phyloP scores from a whole-genome alignment of 192 early-diverging fungal species.

The Ambispora gerdemannii region DNA sequence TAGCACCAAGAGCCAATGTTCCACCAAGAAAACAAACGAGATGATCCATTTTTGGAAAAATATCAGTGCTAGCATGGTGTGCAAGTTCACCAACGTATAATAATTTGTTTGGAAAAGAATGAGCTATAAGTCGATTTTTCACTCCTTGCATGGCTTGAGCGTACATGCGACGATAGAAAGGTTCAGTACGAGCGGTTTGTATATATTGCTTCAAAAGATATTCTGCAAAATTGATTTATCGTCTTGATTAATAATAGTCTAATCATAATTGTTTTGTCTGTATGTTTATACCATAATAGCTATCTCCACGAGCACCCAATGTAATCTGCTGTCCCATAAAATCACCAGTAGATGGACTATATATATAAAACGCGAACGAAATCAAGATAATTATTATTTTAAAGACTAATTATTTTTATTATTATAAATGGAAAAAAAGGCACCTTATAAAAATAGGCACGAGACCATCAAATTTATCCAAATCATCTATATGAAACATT shows the following conservation, averaged over 20 bases:
- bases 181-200: constrained; percentile 59
- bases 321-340: constrained; percentile 61
- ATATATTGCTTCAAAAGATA: constrained; percentile 90
- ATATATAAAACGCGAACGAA: too few species aligned
- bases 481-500: constrained; percentile 44
- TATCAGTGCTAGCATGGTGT: constrained; percentile 14
- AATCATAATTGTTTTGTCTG: too few species aligned
- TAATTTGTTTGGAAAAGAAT: constrained; percentile 54
- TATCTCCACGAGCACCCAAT: constrained; percentile 80
- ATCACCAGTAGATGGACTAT: constrained; percentile 51
- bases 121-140: constrained; percentile 58
- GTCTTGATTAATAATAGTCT: neutral
- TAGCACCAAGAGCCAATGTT: constrained; percentile 73
- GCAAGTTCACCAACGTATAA: constrained; percentile 67
- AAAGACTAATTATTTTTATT: too few species aligned
- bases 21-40: constrained; percentile 91
- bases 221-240: constrained; percentile 51
- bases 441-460: constrained; percentile 70
- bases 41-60: constrained; percentile 83
- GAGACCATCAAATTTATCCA: constrained; percentile 64
- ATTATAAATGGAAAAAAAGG: constrained; percentile 3
- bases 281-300: constrained; percentile 94
- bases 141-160: constrained; percentile 61
- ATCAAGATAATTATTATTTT: too few species aligned
- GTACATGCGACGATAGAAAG: constrained; percentile 66